These are phyloP conservation scores for Pythium aphanidermatum DNA, from an alignment of 352 stramenopile species.

Conservation along the genomic window DNA sequence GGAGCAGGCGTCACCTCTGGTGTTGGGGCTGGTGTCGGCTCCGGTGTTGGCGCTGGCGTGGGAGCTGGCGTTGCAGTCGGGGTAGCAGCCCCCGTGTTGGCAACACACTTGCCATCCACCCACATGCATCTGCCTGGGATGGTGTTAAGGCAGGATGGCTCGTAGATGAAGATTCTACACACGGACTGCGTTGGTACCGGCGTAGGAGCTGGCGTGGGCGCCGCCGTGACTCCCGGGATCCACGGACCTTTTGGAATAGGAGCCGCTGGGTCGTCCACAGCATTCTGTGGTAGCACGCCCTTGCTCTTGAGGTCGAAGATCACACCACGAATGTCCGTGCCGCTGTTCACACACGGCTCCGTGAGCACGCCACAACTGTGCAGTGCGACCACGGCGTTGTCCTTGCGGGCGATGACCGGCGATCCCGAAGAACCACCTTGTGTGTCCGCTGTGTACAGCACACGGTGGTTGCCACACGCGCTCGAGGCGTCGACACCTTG, in stretches of 20 bases:
- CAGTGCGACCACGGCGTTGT: slow-evolving; percentile 17
- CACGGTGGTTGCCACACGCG: slow-evolving; percentile 11
- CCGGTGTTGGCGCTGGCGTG: background rate
- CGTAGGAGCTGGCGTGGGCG: slow-evolving; percentile 6
- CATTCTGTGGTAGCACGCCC: slow-evolving; percentile 8
- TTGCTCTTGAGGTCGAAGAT: slow-evolving; percentile 9
- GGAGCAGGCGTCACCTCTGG: background rate
- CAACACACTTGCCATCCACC: slow-evolving; percentile 4
- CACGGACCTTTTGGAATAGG: slow-evolving; percentile 3
- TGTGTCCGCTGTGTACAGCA: slow-evolving; percentile 21
- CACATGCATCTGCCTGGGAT: slow-evolving; percentile 7
- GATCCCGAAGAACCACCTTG: slow-evolving; percentile 14
- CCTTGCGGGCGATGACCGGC: slow-evolving; percentile 4
- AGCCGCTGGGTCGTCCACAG: slow-evolving; percentile 7
- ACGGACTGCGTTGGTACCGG: slow-evolving; percentile 10
- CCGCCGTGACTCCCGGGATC: slow-evolving; percentile 5
- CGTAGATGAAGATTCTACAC: slow-evolving; percentile 11
- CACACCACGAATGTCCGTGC: slow-evolving; percentile 10
- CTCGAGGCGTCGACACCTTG: slow-evolving; percentile 7
- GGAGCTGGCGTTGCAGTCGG: background rate
- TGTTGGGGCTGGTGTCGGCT: background rate
- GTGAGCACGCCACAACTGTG: slow-evolving; percentile 16
- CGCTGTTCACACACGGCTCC: slow-evolving; percentile 12
- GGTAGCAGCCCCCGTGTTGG: slow-evolving; percentile 1
- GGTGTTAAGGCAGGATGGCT: slow-evolving; percentile 5